These are phyloP conservation scores for Hordeum pubiflorum DNA, from an alignment of 202 grass and related monocot genomes.

Conservation along the genomic window DNA sequence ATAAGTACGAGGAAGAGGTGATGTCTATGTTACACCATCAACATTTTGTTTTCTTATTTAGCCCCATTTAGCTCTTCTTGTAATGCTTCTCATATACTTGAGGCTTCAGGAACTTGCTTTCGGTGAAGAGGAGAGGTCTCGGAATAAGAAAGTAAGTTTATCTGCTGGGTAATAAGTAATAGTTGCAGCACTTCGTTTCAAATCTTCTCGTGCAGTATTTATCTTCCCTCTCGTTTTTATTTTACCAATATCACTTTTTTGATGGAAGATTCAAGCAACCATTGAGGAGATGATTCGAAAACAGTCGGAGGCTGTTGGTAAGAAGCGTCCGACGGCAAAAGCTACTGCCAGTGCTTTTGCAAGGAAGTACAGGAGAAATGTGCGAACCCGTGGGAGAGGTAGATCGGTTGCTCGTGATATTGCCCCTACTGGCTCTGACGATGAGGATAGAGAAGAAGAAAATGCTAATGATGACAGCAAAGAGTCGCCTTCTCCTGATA, in stretches of 20 bases:
- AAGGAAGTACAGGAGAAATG: slow-evolving; percentile 70
- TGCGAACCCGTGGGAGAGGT: slow-evolving; percentile 50
- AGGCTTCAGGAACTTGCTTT: slow-evolving; percentile 82
- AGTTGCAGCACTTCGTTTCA: neutral
- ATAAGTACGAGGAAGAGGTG: slow-evolving; percentile 99
- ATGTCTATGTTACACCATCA: slow-evolving; percentile 15
- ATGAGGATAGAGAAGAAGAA: slow-evolving; percentile 62
- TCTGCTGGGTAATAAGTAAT: slow-evolving; percentile 16
- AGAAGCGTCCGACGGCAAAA: slow-evolving; percentile 56
- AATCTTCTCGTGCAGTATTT: neutral
- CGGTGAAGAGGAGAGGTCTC: slow-evolving; percentile 75
- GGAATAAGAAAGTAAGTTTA: slow-evolving; percentile 78
- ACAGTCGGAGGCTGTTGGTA: slow-evolving; percentile 71
- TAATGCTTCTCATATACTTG: slow-evolving; percentile 18
- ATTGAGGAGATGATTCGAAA: slow-evolving; percentile 76
- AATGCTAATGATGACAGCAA: slow-evolving; percentile 61
- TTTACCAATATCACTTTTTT: slow-evolving; percentile 20
- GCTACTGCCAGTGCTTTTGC: slow-evolving; percentile 40
- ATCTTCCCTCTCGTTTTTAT: slow-evolving; percentile 19
- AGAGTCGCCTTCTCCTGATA: slow-evolving; percentile 72
- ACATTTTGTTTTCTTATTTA: slow-evolving; percentile 1
- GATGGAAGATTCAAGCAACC: slow-evolving; percentile 80
- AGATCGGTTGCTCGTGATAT: slow-evolving; percentile 35
- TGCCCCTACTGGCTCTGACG: slow-evolving; percentile 42
- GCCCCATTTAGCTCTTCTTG: slow-evolving; percentile 11